Conservation (phyloP, 108 stramenopile genomes). For the Skeletonema marinoi region DNA sequence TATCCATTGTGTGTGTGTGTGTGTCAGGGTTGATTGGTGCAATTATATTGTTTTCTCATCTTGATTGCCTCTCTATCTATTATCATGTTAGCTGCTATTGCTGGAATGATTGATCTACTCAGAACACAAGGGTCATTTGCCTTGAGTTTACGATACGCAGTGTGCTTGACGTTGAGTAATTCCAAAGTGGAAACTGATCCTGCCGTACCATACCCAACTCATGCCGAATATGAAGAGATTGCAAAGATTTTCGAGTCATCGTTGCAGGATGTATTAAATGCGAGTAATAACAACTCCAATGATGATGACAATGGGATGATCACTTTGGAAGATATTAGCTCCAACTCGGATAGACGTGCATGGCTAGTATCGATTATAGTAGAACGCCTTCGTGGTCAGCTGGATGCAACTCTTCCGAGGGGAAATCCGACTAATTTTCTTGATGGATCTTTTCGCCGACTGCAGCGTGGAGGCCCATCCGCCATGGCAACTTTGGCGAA, state of each 20-base stretch:
- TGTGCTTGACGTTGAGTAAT: conserved; percentile 46
- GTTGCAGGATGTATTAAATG: conserved; percentile 39
- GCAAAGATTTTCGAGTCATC: conserved; percentile 65
- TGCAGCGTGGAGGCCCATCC: neutral
- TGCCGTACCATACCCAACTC: conserved; percentile 43
- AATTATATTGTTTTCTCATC: neutral
- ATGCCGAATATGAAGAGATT: conserved; percentile 61
- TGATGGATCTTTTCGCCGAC: neutral
- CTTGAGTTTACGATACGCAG: conserved; percentile 64
- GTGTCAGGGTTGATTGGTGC: neutral
- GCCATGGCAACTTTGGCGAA: conserved; percentile 21
- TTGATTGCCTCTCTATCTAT: neutral
- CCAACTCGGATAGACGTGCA: conserved; percentile 1
- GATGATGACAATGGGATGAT: neutral
- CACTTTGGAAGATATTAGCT: conserved; percentile 17
- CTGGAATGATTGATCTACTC: conserved; percentile 76
- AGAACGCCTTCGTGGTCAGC: conserved; percentile 13
- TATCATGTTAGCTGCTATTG: conserved; percentile 52
- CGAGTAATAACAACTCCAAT: neutral
- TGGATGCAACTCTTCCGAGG: neutral
- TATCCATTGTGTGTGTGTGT: no score
- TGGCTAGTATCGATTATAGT: conserved; percentile 11
- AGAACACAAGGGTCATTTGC: conserved; percentile 75
- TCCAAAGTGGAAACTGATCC: conserved; percentile 43
- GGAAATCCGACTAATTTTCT: neutral